Percentiles rank a stretch among this genome's conserved stretches.
phyloP scores from a whole-genome alignment of 176 grass and related monocot species.

The Lolium perenne region DNA sequence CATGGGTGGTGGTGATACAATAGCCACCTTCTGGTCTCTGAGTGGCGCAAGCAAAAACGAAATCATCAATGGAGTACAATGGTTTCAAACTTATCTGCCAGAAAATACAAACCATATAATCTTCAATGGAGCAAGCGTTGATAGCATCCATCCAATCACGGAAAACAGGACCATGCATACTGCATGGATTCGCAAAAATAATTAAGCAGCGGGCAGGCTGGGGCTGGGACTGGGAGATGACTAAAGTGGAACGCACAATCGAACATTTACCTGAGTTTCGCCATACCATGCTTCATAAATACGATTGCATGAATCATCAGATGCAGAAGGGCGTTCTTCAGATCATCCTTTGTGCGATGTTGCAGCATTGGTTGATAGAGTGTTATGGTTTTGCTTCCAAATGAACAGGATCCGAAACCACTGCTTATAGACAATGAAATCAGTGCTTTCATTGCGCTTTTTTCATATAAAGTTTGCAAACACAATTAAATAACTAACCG shows the following conservation, averaged over 20 bases:
- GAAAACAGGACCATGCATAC: constrained; percentile 63
- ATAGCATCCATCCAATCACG: constrained; percentile 73
- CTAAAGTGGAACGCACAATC: not conserved
- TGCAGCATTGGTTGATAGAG: constrained; percentile 45
- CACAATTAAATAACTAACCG: not conserved
- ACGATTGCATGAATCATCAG: constrained; percentile 90
- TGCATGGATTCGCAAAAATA: constrained; percentile 40
- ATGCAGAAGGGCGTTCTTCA: constrained; percentile 79
- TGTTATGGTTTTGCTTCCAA: constrained; percentile 52
- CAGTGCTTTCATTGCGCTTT: not conserved
- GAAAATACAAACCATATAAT: constrained; percentile 53
- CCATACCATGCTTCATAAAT: constrained; percentile 44
- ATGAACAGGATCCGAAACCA: constrained; percentile 52
- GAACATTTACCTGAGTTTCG: constrained; percentile 43
- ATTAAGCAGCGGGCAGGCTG: constrained; percentile 16
- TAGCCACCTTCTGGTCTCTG: constrained; percentile 75
- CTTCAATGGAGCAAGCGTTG: constrained; percentile 50
- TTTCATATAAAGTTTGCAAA: constrained; percentile 4
- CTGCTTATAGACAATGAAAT: constrained; percentile 46
- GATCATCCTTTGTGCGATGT: constrained; percentile 43
- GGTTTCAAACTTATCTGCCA: constrained; percentile 27
- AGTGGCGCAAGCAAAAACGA: constrained; percentile 18
- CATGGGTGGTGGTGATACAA: constrained; percentile 70
- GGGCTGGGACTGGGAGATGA: too few species aligned
- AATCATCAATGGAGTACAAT: constrained; percentile 28